Evolutionary conservation across 805 yeast species (phyloP).

Genomic region (Henningerozyma blattae): DNA sequence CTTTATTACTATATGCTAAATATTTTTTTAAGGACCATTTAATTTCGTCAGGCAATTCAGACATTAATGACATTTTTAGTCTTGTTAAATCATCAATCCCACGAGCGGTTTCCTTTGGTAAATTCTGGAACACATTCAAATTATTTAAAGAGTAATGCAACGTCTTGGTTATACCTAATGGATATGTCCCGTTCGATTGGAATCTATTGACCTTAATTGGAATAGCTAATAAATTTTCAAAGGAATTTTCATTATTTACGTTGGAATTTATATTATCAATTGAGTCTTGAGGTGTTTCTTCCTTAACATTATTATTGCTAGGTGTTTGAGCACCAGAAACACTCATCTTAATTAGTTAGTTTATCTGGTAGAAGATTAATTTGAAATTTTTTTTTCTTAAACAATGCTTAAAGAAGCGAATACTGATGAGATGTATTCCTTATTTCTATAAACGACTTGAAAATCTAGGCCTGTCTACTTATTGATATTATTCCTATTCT

Average conservation of each 20-base stretch:
- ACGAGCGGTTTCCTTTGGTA: constrained; percentile 27
- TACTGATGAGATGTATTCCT: too few species aligned
- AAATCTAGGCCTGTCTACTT: too few species aligned
- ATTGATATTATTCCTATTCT: too few species aligned
- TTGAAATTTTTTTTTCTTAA: too few species aligned
- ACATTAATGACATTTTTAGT: constrained; percentile 55
- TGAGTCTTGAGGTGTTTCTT: background rate
- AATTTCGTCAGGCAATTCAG: constrained; percentile 54
- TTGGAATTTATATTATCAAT: constrained; percentile 3
- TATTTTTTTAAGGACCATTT: constrained; percentile 53
- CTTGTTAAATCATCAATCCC: constrained; percentile 58
- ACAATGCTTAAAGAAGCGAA: too few species aligned
- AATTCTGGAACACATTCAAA: constrained; percentile 20
- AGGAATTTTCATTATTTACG: constrained; percentile 7
- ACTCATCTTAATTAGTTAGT: too few species aligned
- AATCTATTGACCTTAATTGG: constrained; percentile 21
- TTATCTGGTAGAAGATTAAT: too few species aligned
- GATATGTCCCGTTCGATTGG: constrained; percentile 19
- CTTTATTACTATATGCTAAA: constrained; percentile 29
- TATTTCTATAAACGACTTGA: too few species aligned
- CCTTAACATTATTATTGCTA: background rate
- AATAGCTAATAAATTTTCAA: constrained; percentile 15
- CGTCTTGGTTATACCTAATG: constrained; percentile 3
- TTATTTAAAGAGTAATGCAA: constrained; percentile 22
- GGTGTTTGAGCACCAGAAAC: constrained; percentile 6